These are phyloP conservation scores for Adenanthera pavonina DNA, from an alignment of 306 rosid genomes.

Conservation along the genomic window DNA sequence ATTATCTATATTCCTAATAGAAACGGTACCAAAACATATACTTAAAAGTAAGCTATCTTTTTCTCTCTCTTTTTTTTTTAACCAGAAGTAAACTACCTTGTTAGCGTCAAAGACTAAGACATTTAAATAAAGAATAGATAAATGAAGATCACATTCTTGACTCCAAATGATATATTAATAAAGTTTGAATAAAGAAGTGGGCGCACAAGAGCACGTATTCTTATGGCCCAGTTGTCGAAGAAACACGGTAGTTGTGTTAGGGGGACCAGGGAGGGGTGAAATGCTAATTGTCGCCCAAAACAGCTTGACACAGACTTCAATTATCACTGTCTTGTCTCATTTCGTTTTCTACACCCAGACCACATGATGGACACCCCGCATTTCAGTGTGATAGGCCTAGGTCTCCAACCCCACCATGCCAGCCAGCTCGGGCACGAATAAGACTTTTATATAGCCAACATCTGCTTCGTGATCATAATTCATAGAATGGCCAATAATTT, in stretches of 20 bases:
- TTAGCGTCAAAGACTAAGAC: background rate
- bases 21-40: background rate
- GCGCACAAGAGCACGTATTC: background rate
- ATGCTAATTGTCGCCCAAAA: conserved; percentile 34
- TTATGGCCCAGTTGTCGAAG: background rate
- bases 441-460: background rate
- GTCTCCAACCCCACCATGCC: conserved; percentile 39
- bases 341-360: conserved; percentile 40
- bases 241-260: conserved; percentile 19
- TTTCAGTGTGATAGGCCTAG: conserved; percentile 24
- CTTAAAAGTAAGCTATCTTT: too few relatives aligned
- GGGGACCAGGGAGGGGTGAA: conserved; percentile 40
- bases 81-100: background rate
- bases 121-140: background rate
- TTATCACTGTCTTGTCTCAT: conserved; percentile 37
- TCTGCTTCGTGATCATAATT: background rate
- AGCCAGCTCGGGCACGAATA: background rate
- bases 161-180: background rate
- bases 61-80: too few relatives aligned
- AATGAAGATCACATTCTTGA: background rate
- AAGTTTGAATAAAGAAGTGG: conserved; percentile 1
- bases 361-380: conserved; percentile 35
- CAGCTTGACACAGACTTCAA: conserved; percentile 38
- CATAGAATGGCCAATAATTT: background rate
- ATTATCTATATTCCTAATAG: background rate